Conservation (phyloP, 495 filamentous ascomycete species). For the Aspergillus coremiiformis region DNA sequence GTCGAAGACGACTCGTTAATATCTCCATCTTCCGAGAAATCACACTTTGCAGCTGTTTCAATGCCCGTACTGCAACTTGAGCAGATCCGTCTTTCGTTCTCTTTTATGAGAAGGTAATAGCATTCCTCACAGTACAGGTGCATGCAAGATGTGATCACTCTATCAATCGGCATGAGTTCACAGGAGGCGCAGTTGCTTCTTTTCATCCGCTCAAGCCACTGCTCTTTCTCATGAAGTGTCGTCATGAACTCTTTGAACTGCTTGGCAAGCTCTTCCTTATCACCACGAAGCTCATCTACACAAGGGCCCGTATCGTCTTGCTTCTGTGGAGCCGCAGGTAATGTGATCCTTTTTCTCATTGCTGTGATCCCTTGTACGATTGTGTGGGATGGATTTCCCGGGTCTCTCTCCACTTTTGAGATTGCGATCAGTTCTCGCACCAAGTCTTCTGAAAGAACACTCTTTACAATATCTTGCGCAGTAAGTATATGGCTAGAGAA, state of each 20-base stretch:
- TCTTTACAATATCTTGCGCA: constrained; percentile 37
- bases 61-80: constrained; percentile 13
- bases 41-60: constrained; percentile 6
- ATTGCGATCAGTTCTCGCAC: constrained; percentile 25
- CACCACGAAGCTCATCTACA: neutral
- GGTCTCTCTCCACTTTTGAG: neutral
- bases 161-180: constrained; percentile 14
- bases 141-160: constrained; percentile 37
- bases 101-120: constrained; percentile 20
- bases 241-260: constrained; percentile 27
- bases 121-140: constrained; percentile 46
- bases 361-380: constrained; percentile 7
- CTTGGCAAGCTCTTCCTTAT: neutral
- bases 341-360: neutral
- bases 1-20: neutral
- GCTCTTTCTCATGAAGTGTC: constrained; percentile 16
- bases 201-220: constrained; percentile 22
- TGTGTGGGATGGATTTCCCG: constrained; percentile 2
- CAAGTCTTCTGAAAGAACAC: constrained; percentile 35
- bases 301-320: neutral
- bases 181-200: constrained; percentile 34
- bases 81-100: constrained; percentile 16
- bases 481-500: constrained; percentile 44
- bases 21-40: neutral
- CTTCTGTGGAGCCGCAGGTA: neutral